Conservation (phyloP, 345 rosid species). For the Boechera retrofracta region DNA sequence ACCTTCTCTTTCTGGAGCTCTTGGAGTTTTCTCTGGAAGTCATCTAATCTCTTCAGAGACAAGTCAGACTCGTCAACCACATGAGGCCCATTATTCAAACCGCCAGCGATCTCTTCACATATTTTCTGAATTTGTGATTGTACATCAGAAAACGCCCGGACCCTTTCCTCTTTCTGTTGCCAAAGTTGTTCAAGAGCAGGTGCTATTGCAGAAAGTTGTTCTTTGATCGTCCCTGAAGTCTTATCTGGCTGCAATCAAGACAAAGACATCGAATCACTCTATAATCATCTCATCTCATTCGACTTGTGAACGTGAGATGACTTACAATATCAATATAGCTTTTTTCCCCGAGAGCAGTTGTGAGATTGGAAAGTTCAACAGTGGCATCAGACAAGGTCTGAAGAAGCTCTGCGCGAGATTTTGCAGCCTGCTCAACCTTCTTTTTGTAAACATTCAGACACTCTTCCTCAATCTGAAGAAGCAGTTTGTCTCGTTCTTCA, state of each 20-base stretch:
- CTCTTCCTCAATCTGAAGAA: slow-evolving; percentile 91
- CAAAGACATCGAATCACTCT: slow-evolving; percentile 12
- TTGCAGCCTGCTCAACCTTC: slow-evolving; percentile 88
- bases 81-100: slow-evolving; percentile 58
- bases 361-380: slow-evolving; percentile 75
- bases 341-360: slow-evolving; percentile 86
- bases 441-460: slow-evolving; percentile 93
- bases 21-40: slow-evolving; percentile 75
- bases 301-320: slow-evolving; percentile 25
- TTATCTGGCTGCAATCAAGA: slow-evolving; percentile 70
- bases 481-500: slow-evolving; percentile 91
- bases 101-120: slow-evolving; percentile 86
- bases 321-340: slow-evolving; percentile 70
- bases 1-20: slow-evolving; percentile 98
- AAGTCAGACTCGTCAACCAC: slow-evolving; percentile 84
- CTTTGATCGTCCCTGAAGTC: slow-evolving; percentile 87
- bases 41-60: slow-evolving; percentile 79
- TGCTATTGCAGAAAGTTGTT: slow-evolving; percentile 92
- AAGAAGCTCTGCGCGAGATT: slow-evolving; percentile 86
- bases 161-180: slow-evolving; percentile 93
- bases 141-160: slow-evolving; percentile 72
- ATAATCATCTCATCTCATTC: slow-evolving; percentile 5
- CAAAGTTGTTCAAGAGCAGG: slow-evolving; percentile 90
- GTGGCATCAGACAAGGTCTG: slow-evolving; percentile 87
- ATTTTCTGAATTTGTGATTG: slow-evolving; percentile 89